phyloP scores from a whole-genome alignment of 495 filamentous ascomycete species.

The Penicillium cosmopolitanum region DNA sequence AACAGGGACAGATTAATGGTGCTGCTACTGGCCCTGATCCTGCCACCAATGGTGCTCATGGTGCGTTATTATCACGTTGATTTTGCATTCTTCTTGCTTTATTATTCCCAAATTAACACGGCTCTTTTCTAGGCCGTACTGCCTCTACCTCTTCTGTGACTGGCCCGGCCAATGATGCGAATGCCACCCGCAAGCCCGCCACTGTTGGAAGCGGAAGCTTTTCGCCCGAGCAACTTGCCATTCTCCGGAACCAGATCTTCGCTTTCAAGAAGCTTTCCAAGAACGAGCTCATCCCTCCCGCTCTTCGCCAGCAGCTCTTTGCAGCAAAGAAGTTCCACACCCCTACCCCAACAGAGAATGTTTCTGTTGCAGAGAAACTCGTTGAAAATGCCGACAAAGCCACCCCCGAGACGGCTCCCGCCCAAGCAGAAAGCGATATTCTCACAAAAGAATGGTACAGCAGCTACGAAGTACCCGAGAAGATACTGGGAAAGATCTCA shows the following conservation, averaged over 20 bases:
- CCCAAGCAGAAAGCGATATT: slow-evolving; percentile 32
- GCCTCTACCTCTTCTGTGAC: slow-evolving; percentile 52
- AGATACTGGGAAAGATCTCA: slow-evolving; percentile 62
- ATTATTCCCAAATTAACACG: neutral
- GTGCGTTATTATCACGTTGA: slow-evolving; percentile 30
- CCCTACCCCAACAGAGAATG: slow-evolving; percentile 58
- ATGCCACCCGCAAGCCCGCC: slow-evolving; percentile 25
- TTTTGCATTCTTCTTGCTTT: slow-evolving; percentile 6
- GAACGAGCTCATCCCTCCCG: slow-evolving; percentile 74
- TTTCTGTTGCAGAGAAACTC: slow-evolving; percentile 55
- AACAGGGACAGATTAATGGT: slow-evolving; percentile 35
- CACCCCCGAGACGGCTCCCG: slow-evolving; percentile 37
- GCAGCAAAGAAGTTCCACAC: slow-evolving; percentile 68
- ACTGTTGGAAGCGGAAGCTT: slow-evolving; percentile 58
- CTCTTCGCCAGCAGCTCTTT: slow-evolving; percentile 75
- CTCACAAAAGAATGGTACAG: slow-evolving; percentile 54
- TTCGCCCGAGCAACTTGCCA: slow-evolving; percentile 68
- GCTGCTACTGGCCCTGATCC: slow-evolving; percentile 36
- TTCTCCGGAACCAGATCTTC: slow-evolving; percentile 74
- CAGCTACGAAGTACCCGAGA: slow-evolving; percentile 70
- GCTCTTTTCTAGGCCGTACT: slow-evolving; percentile 32
- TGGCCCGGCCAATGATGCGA: slow-evolving; percentile 34
- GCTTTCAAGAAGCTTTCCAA: slow-evolving; percentile 83
- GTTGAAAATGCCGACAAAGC: slow-evolving; percentile 52
- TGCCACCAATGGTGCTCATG: slow-evolving; percentile 55